Conservation (phyloP, 805 yeast genomes). For the Aciculoconidium aculeatum region DNA sequence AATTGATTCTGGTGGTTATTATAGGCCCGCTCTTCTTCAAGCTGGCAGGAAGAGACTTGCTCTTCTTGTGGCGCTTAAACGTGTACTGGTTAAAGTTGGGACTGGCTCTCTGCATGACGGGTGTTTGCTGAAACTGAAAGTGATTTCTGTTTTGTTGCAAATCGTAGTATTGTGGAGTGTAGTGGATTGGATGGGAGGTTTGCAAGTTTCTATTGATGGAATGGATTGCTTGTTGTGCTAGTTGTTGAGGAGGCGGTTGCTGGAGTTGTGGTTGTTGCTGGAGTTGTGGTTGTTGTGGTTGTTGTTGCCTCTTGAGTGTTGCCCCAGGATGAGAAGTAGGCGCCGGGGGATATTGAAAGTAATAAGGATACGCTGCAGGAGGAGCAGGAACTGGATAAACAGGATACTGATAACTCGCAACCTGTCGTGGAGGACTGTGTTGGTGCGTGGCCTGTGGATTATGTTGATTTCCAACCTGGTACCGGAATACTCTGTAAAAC, state of each 20-base stretch:
- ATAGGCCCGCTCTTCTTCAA: slow-evolving; percentile 5
- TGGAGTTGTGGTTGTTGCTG: slow-evolving; percentile 1
- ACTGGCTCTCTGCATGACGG: too few species aligned
- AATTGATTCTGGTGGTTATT: slow-evolving; percentile 8
- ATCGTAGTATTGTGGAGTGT: slow-evolving; percentile 4
- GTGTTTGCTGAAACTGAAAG: too few species aligned
- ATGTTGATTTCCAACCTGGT: background rate
- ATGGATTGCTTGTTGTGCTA: too few species aligned
- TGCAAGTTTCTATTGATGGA: too few species aligned
- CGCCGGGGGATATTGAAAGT: slow-evolving; percentile 4
- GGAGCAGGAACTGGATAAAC: too few species aligned
- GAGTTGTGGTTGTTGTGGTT: background rate
- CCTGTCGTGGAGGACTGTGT: too few species aligned
- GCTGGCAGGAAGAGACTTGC: slow-evolving; percentile 4
- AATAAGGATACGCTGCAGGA: too few species aligned
- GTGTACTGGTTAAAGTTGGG: slow-evolving; percentile 4
- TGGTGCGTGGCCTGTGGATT: background rate
- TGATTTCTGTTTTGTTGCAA: slow-evolving; percentile 1
- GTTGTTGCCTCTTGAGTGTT: too few species aligned
- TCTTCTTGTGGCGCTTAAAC: slow-evolving; percentile 6
- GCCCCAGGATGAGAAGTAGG: slow-evolving; percentile 1
- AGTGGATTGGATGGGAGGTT: too few species aligned
- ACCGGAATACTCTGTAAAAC: slow-evolving; percentile 3
- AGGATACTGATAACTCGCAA: too few species aligned
- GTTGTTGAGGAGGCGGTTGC: slow-evolving; percentile 1